Conservation (phyloP, 257 asterid genomes). For the Knoxia roxburghii region DNA sequence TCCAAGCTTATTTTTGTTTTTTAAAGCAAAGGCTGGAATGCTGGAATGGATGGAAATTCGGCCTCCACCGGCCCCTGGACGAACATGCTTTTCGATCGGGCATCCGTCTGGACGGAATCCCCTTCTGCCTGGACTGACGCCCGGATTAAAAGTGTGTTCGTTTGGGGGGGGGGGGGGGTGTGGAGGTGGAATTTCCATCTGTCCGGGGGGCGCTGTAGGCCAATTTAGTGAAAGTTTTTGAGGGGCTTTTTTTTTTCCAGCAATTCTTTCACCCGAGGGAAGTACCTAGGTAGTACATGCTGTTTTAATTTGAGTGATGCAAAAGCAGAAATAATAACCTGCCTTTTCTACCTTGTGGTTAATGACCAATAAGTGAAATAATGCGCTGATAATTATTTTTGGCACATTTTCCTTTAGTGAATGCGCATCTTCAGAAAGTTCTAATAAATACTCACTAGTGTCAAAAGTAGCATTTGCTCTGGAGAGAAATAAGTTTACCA, state of each 20-base stretch:
- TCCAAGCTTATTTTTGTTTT: no score
- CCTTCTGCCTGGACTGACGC: no score
- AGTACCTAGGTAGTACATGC: background rate
- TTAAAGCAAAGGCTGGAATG: no score
- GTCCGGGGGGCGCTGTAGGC: no score
- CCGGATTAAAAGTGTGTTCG: no score
- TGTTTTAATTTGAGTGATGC: background rate
- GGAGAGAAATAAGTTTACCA: background rate
- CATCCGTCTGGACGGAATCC: no score
- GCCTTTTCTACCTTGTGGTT: background rate
- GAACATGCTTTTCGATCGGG: no score
- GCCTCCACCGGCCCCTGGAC: no score
- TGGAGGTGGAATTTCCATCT: no score
- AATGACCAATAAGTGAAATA: background rate
- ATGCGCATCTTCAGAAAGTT: background rate
- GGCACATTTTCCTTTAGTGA: background rate
- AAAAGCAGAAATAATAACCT: background rate
- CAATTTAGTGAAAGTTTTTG: no score
- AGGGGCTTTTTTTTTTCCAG: background rate
- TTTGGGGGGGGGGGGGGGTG: no score
- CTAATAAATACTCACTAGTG: background rate
- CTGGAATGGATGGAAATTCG: no score
- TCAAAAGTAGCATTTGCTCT: background rate
- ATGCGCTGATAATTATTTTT: background rate
- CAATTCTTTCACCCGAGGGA: background rate